Conservation (phyloP, 176 grass and related monocot genomes). For the Juncus inflexus region DNA sequence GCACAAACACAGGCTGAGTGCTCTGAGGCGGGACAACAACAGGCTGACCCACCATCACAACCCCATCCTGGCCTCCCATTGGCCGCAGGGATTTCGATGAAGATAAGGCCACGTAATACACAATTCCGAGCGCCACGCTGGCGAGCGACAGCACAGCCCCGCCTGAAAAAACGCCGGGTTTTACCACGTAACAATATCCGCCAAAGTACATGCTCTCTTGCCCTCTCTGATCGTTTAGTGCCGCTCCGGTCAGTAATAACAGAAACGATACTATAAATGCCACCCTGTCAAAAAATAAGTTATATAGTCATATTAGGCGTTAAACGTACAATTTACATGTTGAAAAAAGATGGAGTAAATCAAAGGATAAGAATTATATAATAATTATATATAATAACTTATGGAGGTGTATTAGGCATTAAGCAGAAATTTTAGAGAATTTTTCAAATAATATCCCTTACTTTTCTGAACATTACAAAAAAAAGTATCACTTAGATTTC, state of each 20-base stretch:
- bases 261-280: conserved; percentile 87
- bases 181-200: conserved; percentile 76
- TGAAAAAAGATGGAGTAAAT: too few relatives aligned
- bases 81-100: conserved; percentile 40
- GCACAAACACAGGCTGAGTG: conserved; percentile 76
- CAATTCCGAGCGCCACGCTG: conserved; percentile 70
- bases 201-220: conserved; percentile 91
- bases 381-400: too few relatives aligned
- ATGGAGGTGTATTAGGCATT: too few relatives aligned
- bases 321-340: too few relatives aligned
- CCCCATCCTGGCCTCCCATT: conserved; percentile 45
- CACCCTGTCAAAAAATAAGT: conserved; percentile 35
- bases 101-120: conserved; percentile 66
- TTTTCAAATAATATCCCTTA: too few relatives aligned
- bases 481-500: too few relatives aligned
- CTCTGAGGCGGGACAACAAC: conserved; percentile 61
- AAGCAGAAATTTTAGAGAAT: too few relatives aligned
- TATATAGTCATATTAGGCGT: neutral
- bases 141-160: conserved; percentile 83
- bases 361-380: too few relatives aligned
- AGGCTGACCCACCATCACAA: conserved; percentile 75
- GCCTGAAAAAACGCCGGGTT: conserved; percentile 82
- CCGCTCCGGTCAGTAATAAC: conserved; percentile 76
- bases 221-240: conserved; percentile 76
- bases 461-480: too few relatives aligned